Conservation (phyloP, 2,329 filamentous ascomycete species). For the Dothistroma pini region DNA sequence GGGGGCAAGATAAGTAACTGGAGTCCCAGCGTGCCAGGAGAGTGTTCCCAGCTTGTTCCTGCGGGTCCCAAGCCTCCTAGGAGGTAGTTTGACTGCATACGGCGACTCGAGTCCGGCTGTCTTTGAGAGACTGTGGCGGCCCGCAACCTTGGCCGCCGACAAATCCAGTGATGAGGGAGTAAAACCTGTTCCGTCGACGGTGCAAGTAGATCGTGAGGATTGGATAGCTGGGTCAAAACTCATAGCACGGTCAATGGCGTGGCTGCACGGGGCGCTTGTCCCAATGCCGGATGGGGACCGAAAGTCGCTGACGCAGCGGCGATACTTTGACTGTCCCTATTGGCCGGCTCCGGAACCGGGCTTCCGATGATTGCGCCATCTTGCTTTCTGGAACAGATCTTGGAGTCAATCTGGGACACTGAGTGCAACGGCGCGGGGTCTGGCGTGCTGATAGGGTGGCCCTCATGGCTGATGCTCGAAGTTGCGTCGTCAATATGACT, state of each 20-base stretch:
- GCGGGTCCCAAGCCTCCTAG: not conserved
- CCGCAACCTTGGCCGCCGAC: not conserved
- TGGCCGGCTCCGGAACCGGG: not conserved
- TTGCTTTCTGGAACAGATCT: not conserved
- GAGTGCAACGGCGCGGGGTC: too few relatives aligned
- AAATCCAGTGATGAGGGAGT: not conserved
- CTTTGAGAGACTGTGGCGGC: not conserved
- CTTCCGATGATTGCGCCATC: not conserved
- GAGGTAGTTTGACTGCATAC: not conserved
- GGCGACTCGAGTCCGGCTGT: not conserved
- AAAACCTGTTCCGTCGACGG: not conserved
- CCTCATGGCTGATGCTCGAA: not conserved
- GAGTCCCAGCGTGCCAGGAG: not conserved
- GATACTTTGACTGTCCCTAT: not conserved
- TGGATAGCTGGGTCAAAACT: not conserved
- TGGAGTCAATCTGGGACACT: not conserved
- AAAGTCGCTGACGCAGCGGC: not conserved
- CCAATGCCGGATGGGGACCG: not conserved
- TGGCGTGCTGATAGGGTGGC: too few relatives aligned
- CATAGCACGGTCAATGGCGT: too few relatives aligned
- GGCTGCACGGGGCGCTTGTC: not conserved
- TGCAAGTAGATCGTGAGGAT: not conserved
- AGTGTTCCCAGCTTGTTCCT: not conserved
- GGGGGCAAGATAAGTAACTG: not conserved
- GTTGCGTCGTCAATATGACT: not conserved